Conservation (phyloP, 2,329 filamentous ascomycete genomes). For the Mariannaea sp. region DNA sequence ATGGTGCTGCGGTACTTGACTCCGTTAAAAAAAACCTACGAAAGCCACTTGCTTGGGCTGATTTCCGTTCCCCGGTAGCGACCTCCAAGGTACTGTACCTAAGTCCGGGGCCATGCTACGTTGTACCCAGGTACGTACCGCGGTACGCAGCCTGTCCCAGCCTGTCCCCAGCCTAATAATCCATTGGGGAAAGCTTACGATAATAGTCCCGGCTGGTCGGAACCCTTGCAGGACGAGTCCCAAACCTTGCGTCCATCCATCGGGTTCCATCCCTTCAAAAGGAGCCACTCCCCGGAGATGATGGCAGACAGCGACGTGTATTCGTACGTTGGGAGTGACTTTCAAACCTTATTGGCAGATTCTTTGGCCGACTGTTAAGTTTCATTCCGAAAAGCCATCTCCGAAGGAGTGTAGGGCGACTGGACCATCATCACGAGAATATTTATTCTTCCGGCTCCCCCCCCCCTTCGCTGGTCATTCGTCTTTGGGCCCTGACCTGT, state of each 20-base stretch:
- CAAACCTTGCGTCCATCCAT: slow-evolving; percentile 10
- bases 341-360: slow-evolving; percentile 2
- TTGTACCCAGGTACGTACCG: no score
- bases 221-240: slow-evolving; percentile 1
- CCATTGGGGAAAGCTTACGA: background rate
- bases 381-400: slow-evolving; percentile 10
- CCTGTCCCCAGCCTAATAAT: no score
- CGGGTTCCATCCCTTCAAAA: no score
- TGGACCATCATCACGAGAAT: background rate
- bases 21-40: no score
- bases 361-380: slow-evolving; percentile 10
- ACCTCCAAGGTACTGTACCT: no score
- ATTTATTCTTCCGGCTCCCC: slow-evolving; percentile 5
- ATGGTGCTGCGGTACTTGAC: no score
- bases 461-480: background rate
- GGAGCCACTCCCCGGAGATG: background rate
- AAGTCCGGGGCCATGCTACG: no score
- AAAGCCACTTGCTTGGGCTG: no score
- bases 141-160: no score
- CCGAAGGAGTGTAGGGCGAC: slow-evolving; percentile 2
- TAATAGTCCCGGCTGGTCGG: slow-evolving; percentile 6
- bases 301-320: no score
- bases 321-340: no score
- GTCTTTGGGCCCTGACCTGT: background rate
- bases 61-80: no score